Evolutionary conservation across 176 grass and related monocot species (phyloP).

Genomic region (Oryza australiensis): DNA sequence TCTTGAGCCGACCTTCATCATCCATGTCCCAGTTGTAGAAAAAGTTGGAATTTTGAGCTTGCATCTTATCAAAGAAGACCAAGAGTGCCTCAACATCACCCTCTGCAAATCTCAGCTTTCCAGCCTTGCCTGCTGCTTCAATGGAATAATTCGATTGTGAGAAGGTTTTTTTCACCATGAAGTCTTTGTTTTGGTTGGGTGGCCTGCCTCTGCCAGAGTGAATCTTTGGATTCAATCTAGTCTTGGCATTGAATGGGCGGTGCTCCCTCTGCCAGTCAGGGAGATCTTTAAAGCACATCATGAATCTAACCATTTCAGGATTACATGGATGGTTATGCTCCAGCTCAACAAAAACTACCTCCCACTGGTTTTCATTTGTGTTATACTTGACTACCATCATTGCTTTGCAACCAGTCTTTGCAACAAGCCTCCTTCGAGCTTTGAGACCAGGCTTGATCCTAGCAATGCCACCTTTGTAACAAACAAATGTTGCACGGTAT

Average conservation of each 20-base stretch:
- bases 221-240: slow-evolving; percentile 76
- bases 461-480: slow-evolving; percentile 86
- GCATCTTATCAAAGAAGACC: slow-evolving; percentile 81
- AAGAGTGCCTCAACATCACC: slow-evolving; percentile 72
- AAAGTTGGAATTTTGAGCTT: slow-evolving; percentile 74
- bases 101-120: slow-evolving; percentile 73
- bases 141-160: slow-evolving; percentile 60
- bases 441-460: slow-evolving; percentile 80
- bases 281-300: slow-evolving; percentile 86
- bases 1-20: slow-evolving; percentile 78
- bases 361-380: slow-evolving; percentile 66
- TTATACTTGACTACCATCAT: slow-evolving; percentile 88
- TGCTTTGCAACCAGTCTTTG: slow-evolving; percentile 83
- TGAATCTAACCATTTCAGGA: slow-evolving; percentile 93
- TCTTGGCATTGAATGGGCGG: slow-evolving; percentile 72
- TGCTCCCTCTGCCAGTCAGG: slow-evolving; percentile 71
- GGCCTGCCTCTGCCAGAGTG: slow-evolving; percentile 74
- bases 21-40: slow-evolving; percentile 90
- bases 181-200: slow-evolving; percentile 79
- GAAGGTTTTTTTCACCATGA: slow-evolving; percentile 54
- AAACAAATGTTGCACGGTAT: slow-evolving; percentile 83
- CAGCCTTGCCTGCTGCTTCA: slow-evolving; percentile 49
- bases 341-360: slow-evolving; percentile 74
- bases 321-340: slow-evolving; percentile 91
- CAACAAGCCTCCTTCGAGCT: slow-evolving; percentile 80